Base-by-base conservation (phyloP, 176 grass and related monocot species). In the Carex littledalei region DNA sequence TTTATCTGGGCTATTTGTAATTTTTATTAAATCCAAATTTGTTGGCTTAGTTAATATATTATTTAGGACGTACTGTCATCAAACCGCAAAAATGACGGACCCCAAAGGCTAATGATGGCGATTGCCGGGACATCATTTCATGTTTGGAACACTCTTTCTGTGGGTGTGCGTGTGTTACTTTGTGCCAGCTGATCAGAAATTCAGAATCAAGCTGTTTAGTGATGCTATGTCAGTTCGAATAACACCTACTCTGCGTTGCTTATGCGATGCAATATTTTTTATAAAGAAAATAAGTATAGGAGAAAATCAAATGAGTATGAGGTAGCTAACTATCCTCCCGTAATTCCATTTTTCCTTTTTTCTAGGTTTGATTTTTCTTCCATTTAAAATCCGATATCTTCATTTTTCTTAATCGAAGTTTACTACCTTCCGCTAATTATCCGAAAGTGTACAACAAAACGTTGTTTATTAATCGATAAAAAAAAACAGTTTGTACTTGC, bases 1-100 rank as follows among this genome's bases (percentile, higher is more conserved):
- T 86, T 63, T 66, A 7, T 78, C 50, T 57, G 74, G 47, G 12
- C 52, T 8, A 52, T 78, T 78, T 57, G 74, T 78, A 57, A 56
- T 57, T 34, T 78, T 32, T 78, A 3, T 50, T 3, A 14, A 34
- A 52, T 78, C 50, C 74, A 56, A 78, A 8, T 16, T 78, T 32
- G 56, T 78, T 78, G 24, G 26, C 14, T 31, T 32, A 34, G 21
- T 77, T 29, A 57, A 78, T 57, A 14, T 55, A 17, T 56, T 22
- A 56, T 57, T 57, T 55, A 78, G 13, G n/a, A 10, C 8, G 24
- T 34, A 55, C 52, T 78, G 14, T 78, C 5, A 9, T 57, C 21
- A 31, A 56, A 21, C 60, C 20, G 20, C 20, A 63, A 63, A 8
- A 62, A 18, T 20, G 59, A 62, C 56, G 17, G 15, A 29, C 55